Percentiles rank a stretch among this genome's conserved stretches.
Evolutionary conservation across 2,329 filamentous ascomycete species (phyloP).

Genomic region (Pseudogymnoascus destructans): DNA sequence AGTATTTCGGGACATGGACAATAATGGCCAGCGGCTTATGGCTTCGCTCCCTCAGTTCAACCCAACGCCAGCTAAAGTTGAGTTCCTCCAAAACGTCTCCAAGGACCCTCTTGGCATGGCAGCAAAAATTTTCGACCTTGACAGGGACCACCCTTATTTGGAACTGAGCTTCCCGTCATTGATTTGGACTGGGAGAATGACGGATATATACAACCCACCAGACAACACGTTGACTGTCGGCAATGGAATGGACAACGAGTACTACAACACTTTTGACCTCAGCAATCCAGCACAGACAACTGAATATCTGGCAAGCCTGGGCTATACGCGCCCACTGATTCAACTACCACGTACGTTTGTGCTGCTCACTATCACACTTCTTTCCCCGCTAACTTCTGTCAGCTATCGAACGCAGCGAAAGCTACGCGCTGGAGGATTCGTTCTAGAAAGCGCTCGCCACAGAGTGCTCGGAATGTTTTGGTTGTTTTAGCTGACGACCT

Average conservation of each 20-base stretch:
- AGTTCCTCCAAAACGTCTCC: not conserved
- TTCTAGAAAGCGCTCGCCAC: not conserved
- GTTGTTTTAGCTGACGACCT: not conserved
- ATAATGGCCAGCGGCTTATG: not conserved
- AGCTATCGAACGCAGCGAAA: not conserved
- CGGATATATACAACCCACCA: slow-evolving; percentile 14
- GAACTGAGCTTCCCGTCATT: not conserved
- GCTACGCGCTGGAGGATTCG: not conserved
- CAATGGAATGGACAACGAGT: not conserved
- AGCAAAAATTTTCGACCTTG: not conserved
- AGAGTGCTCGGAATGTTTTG: not conserved
- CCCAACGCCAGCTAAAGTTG: not conserved
- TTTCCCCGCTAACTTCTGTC: not conserved
- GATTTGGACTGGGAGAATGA: slow-evolving; percentile 16
- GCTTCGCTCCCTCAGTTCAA: not conserved
- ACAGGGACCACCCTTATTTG: not conserved
- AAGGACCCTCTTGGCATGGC: not conserved
- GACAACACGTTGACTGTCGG: not conserved
- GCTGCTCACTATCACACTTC: not conserved
- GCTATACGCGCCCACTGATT: not conserved
- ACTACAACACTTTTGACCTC: not conserved
- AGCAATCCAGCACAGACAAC: not conserved
- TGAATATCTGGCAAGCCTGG: not conserved
- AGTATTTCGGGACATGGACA: not conserved
- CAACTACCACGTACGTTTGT: not conserved